These are phyloP conservation scores for Cercospora zeae-maydis DNA, from an alignment of 2,329 filamentous ascomycete genomes.

Conservation along the genomic window DNA sequence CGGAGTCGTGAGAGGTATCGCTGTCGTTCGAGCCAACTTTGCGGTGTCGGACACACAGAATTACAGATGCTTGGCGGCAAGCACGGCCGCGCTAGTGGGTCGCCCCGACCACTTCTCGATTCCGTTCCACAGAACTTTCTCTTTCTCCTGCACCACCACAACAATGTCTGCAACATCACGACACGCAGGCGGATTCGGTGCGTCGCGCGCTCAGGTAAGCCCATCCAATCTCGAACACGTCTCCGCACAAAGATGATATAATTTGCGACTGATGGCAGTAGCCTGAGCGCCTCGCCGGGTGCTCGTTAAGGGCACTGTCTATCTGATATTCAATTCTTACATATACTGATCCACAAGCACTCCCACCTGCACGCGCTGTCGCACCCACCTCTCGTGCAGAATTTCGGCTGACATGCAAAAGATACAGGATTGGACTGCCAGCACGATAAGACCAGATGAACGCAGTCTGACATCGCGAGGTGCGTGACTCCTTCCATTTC, in stretches of 20 bases:
- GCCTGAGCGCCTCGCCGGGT: slow-evolving; percentile 90
- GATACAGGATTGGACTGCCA: background rate
- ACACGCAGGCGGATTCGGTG: background rate
- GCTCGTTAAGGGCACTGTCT: slow-evolving; percentile 68
- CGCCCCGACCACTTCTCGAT: background rate
- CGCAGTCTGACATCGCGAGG: background rate
- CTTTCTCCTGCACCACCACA: slow-evolving; percentile 8
- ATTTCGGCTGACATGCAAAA: background rate
- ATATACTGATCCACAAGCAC: slow-evolving; percentile 73
- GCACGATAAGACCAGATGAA: background rate
- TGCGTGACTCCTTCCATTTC: background rate
- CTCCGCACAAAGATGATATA: slow-evolving; percentile 73
- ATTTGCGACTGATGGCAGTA: slow-evolving; percentile 96
- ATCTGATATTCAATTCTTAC: slow-evolving; percentile 93
- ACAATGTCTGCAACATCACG: slow-evolving; percentile 13
- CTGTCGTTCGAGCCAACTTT: slow-evolving; percentile 6
- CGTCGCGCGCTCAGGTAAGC: slow-evolving; percentile 13
- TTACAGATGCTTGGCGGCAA: slow-evolving; percentile 2
- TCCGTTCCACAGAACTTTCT: slow-evolving; percentile 7
- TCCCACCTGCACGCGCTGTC: background rate
- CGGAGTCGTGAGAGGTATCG: slow-evolving; percentile 14
- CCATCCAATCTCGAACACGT: background rate
- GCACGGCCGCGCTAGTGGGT: background rate
- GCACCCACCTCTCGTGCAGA: background rate
- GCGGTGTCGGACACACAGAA: slow-evolving; percentile 8